A percentile compares a stretch with the other conserved stretches of the same genome.
These are phyloP conservation scores for Psilocybe azurescens DNA, from an alignment of 768 basidiomycete genomes.

Conservation along the genomic window DNA sequence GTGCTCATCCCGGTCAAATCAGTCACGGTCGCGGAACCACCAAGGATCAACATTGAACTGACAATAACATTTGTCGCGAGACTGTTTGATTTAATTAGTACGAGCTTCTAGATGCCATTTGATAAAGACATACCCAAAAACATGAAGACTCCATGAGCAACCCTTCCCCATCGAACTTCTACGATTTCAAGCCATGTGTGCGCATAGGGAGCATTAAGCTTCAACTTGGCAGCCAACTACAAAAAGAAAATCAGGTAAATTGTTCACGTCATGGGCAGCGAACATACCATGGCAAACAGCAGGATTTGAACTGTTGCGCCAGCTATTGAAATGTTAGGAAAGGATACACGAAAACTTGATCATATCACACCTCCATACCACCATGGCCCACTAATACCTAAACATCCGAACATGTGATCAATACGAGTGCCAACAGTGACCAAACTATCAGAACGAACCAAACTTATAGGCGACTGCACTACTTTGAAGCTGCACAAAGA, in stretches of 20 bases:
- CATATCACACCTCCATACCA: constrained; percentile 68
- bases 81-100: constrained; percentile 31
- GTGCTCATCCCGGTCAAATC: constrained; percentile 91
- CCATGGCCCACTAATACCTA: constrained; percentile 82
- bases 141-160: constrained; percentile 85
- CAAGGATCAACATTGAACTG: constrained; percentile 83
- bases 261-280: not conserved
- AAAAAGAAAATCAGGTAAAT: not conserved
- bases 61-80: constrained; percentile 91
- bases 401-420: not conserved
- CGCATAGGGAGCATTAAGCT: constrained; percentile 87
- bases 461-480: constrained; percentile 87
- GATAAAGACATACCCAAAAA: constrained; percentile 64
- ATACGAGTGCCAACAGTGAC: not conserved
- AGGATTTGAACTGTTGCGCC: constrained; percentile 90
- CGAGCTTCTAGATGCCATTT: not conserved
- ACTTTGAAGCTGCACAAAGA: constrained; percentile 60
- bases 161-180: constrained; percentile 75
- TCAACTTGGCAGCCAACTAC: constrained; percentile 88
- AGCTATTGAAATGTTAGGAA: constrained; percentile 34
- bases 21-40: constrained; percentile 87
- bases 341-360: not conserved
- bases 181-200: constrained; percentile 93
- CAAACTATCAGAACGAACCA: constrained; percentile 38
- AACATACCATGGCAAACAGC: constrained; percentile 79